Conservation (phyloP, 164 flowering plant genomes). For the Macadamia integrifolia region DNA sequence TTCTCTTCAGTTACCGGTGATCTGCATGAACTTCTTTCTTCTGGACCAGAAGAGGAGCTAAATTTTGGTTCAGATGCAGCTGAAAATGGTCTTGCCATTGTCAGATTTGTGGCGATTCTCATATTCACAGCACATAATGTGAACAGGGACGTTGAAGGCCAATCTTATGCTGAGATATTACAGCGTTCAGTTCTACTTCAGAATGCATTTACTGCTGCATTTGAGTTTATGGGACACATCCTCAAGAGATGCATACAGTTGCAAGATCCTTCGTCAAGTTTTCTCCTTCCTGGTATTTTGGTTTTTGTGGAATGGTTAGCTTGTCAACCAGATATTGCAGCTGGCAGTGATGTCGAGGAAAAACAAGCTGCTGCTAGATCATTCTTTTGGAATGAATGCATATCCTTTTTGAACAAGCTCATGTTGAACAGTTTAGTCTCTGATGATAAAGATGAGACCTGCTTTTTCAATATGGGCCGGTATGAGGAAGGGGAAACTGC, state of each 20-base stretch:
- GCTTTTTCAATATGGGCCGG: constrained; percentile 62
- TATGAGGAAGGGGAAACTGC: constrained; percentile 82
- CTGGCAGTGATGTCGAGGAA: constrained; percentile 58
- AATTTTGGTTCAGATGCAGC: constrained; percentile 66
- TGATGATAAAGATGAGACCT: constrained; percentile 61
- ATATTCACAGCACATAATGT: constrained; percentile 74
- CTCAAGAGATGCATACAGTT: constrained; percentile 61
- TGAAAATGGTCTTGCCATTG: constrained; percentile 61
- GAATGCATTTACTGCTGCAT: constrained; percentile 77
- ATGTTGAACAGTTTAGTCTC: constrained; percentile 34
- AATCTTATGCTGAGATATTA: constrained; percentile 85
- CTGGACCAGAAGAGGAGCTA: constrained; percentile 61
- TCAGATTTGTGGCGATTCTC: constrained; percentile 68
- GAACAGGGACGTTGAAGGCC: constrained; percentile 67
- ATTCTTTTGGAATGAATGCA: constrained; percentile 69
- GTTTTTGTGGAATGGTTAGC: constrained; percentile 97
- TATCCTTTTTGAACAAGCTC: constrained; percentile 68
- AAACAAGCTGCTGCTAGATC: constrained; percentile 60
- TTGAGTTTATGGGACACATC: constrained; percentile 70
- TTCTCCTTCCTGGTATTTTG: constrained; percentile 67
- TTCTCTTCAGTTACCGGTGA: constrained; percentile 49
- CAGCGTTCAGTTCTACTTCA: constrained; percentile 78
- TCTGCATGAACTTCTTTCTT: constrained; percentile 61
- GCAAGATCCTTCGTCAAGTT: constrained; percentile 63
- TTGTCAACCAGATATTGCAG: constrained; percentile 61